A percentile compares a stretch with the other conserved stretches of the same genome.
phyloP scores from a whole-genome alignment of 164 flowering plant species.

The Tetracentron sinense region DNA sequence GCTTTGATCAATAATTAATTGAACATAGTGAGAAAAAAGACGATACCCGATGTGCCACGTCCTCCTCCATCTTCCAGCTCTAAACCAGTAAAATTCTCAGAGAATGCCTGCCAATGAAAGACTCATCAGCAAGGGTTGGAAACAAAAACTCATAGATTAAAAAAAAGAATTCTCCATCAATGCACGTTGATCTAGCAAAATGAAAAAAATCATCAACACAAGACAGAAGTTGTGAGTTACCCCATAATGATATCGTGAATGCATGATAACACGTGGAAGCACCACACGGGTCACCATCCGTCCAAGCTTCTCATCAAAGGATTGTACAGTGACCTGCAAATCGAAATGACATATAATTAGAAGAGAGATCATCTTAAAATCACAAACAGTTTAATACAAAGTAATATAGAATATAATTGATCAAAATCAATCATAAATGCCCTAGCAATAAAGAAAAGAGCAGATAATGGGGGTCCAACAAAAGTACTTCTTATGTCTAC shows the following conservation, averaged over 20 bases:
- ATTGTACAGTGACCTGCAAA: constrained; percentile 73
- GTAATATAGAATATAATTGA: no score
- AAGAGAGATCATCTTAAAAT: no score
- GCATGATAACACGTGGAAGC: constrained; percentile 97
- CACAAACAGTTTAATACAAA: no score
- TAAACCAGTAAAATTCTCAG: constrained; percentile 87
- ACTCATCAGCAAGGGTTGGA: constrained; percentile 8
- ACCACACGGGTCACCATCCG: constrained; percentile 91
- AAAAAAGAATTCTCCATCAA: background rate
- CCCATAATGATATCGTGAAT: constrained; percentile 89
- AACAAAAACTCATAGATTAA: background rate
- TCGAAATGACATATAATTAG: no score
- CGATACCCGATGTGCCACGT: constrained; percentile 93
- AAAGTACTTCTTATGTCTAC: no score
- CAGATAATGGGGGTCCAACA: no score
- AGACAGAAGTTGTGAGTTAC: constrained; percentile 27
- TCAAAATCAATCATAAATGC: no score
- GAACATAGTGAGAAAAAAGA: background rate
- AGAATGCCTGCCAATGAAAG: constrained; percentile 64
- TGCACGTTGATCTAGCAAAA: background rate
- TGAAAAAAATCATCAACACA: background rate
- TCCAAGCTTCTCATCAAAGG: constrained; percentile 92
- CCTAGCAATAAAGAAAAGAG: no score
- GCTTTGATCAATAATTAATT: background rate
- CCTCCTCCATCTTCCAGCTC: constrained; percentile 99